Evolutionary conservation across 1,139 yeast genomes (phyloP), one percentile per base, ranked within the genome.

Genomic region (Suhomyces choctaworum): DNA sequence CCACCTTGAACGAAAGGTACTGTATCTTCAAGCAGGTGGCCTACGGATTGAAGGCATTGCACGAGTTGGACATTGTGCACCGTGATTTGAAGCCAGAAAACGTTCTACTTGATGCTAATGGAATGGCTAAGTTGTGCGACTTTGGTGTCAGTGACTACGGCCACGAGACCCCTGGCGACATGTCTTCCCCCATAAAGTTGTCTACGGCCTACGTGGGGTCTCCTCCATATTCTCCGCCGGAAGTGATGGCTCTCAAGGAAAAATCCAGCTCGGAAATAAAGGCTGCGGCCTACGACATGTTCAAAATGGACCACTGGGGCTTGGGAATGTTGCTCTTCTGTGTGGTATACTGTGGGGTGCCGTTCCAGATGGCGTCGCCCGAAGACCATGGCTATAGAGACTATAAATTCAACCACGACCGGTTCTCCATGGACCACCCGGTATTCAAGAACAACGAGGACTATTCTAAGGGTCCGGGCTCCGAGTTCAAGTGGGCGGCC

Each of bases 141-240:
- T 84, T 83, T 58, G 94, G 94, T 39, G 82, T 81, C 14, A 76
- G 86, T 39, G 82, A 76, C 35, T 76, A 70, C 57, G 85, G 80
- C 15, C 83, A 80, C 55, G 72, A 61, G 34, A 63, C 56, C n/a
- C 77, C 77, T 0, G 75, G 75, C 2, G 78, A 82, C 56, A 65
- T 76, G 13, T 48, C 61, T 1, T 65, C 78, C 16, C 73, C 75
- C 3, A 47, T 80, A 4, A 72, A 68, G 45, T 40, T 58, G 23
- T 70, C 75, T 11, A 59, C 68, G 11, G 56, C 76, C 3, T 73
- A 73, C 58, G 82, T 83, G 32, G 94, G 94, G 2, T 82, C 90
- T 2, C 88, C 92, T 4, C 92, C 92, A 3, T 84, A 82, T 54
- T 76, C 83, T 9, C 81, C 92, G 4, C 94, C 94, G 0, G 92